These are phyloP conservation scores for Tympanopsis confertula DNA, from an alignment of 2,329 filamentous ascomycete genomes.

Conservation along the genomic window DNA sequence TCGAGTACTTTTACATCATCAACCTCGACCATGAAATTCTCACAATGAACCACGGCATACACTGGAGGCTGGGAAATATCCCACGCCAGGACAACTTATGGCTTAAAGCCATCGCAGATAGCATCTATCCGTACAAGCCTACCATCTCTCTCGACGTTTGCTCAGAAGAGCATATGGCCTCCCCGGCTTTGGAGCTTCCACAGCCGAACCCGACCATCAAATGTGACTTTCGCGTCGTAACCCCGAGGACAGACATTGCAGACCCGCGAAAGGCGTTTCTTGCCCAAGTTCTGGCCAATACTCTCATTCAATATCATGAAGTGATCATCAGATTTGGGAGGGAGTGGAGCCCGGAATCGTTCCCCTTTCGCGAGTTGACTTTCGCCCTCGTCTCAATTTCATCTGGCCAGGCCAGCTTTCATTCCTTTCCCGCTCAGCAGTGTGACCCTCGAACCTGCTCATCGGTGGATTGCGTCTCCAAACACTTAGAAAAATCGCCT, in stretches of 20 bases:
- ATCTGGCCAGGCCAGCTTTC: constrained; percentile 3
- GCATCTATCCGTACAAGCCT: constrained; percentile 4
- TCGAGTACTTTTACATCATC: constrained; percentile 5
- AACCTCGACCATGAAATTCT: constrained; percentile 9
- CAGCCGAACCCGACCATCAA: neutral
- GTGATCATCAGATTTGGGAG: constrained; percentile 5
- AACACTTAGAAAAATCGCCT: too few relatives aligned
- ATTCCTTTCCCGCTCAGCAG: too few relatives aligned
- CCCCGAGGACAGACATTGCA: too few relatives aligned
- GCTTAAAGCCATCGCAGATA: constrained; percentile 3
- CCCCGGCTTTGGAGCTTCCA: constrained; percentile 5
- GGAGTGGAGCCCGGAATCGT: constrained; percentile 7
- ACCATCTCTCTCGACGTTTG: constrained; percentile 6
- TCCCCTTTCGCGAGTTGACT: constrained; percentile 8
- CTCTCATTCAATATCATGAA: constrained; percentile 3
- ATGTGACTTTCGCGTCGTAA: too few relatives aligned
- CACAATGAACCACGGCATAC: constrained; percentile 7
- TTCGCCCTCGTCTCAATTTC: constrained; percentile 8
- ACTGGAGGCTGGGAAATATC: constrained; percentile 8
- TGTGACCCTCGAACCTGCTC: too few relatives aligned
- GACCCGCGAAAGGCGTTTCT: constrained; percentile 3
- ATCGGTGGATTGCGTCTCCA: too few relatives aligned
- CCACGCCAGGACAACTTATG: constrained; percentile 6
- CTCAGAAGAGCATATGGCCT: constrained; percentile 6
- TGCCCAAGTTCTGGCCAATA: constrained; percentile 3